Conservation (phyloP, 2,329 filamentous ascomycete genomes). For the Verticillium isaacii region DNA sequence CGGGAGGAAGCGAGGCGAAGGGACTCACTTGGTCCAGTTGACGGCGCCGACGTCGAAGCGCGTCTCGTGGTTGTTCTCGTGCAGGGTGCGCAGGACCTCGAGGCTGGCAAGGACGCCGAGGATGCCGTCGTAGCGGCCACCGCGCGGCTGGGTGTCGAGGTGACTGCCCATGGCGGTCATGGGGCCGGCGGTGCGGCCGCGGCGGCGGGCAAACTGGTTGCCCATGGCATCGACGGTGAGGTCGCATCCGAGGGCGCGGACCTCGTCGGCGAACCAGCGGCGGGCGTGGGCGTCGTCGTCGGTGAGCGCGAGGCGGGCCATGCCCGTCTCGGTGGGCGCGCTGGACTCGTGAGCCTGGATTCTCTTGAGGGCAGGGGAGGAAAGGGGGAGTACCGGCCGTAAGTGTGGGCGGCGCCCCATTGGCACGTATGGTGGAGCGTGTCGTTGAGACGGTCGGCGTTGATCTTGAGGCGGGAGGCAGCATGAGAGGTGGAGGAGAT, state of each 20-base stretch:
- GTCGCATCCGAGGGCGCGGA: conserved; percentile 58
- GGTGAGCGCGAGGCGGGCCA: conserved; percentile 68
- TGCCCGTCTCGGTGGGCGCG: conserved; percentile 56
- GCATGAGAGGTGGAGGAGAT: not conserved
- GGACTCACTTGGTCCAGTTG: conserved; percentile 66
- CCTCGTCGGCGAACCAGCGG: conserved; percentile 69
- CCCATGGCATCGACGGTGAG: conserved; percentile 71
- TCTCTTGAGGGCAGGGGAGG: not conserved
- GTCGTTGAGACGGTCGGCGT: conserved; percentile 20
- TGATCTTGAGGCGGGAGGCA: conserved; percentile 19
- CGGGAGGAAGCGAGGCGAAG: no score
- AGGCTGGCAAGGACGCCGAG: conserved; percentile 69
- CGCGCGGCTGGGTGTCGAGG: conserved; percentile 59
- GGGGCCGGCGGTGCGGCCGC: conserved; percentile 56
- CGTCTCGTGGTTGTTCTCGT: conserved; percentile 64
- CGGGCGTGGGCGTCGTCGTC: conserved; percentile 67
- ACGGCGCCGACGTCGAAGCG: conserved; percentile 69
- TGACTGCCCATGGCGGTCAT: conserved; percentile 67
- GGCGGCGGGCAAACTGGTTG: conserved; percentile 71
- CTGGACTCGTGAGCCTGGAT: conserved; percentile 3
- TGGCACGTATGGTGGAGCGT: conserved; percentile 26
- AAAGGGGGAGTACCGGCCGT: conserved; percentile 16
- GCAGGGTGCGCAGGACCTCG: conserved; percentile 64
- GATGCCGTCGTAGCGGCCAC: conserved; percentile 72
- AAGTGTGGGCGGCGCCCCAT: conserved; percentile 24